Evolutionary conservation across 176 grass and related monocot genomes (phyloP).

Genomic region (Eleusine indica): DNA sequence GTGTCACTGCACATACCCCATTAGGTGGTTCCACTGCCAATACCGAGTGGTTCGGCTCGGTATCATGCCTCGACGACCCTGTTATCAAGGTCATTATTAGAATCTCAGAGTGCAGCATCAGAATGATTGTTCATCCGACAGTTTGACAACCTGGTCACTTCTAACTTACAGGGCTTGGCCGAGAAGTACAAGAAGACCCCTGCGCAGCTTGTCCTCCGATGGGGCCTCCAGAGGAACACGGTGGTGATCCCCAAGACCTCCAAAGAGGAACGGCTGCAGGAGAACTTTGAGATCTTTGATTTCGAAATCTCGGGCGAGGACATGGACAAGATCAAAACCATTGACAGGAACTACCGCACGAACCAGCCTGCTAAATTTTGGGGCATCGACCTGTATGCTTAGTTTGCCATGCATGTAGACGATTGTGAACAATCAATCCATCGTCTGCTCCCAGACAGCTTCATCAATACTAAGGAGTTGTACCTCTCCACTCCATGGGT

Average conservation of each 20-base stretch:
- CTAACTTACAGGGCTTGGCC: conserved; percentile 57
- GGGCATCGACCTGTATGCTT: conserved; percentile 86
- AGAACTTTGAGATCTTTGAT: conserved; percentile 75
- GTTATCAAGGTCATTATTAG: conserved; percentile 70
- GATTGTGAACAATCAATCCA: background rate
- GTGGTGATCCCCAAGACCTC: conserved; percentile 93
- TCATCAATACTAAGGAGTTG: conserved; percentile 5
- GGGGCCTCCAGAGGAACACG: conserved; percentile 91
- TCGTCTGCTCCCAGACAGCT: background rate
- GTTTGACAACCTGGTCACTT: background rate
- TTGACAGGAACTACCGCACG: conserved; percentile 72
- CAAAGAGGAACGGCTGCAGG: conserved; percentile 63
- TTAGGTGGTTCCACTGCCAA: conserved; percentile 81
- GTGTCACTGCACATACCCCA: conserved; percentile 85
- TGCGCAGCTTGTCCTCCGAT: conserved; percentile 65
- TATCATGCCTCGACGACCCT: conserved; percentile 87
- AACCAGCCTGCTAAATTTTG: conserved; percentile 96
- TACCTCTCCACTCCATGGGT: background rate
- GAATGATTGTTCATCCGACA: background rate
- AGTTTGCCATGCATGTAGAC: background rate
- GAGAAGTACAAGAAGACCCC: conserved; percentile 77
- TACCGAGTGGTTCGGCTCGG: conserved; percentile 72
- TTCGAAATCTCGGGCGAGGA: conserved; percentile 73
- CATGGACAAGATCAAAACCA: conserved; percentile 80
- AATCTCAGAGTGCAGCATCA: background rate